phyloP scores from a whole-genome alignment of 2,329 filamentous ascomycete species.

The Alternaria triticimaculans region DNA sequence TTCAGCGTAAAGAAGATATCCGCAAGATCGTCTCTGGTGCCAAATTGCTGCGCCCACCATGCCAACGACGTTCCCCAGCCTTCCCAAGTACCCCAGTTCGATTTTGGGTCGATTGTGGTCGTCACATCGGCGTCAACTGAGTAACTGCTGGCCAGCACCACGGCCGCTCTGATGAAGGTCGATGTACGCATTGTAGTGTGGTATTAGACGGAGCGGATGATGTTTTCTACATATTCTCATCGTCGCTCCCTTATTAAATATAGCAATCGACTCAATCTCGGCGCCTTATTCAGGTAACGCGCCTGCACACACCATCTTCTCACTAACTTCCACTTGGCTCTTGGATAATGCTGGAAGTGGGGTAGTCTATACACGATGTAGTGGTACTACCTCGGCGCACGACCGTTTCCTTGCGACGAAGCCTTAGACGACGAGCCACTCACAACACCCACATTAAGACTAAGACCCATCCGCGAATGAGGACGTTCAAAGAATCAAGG shows the following conservation, averaged over 20 bases:
- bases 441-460: not conserved
- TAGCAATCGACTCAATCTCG: not conserved
- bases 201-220: not conserved
- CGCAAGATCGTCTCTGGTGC: constrained; percentile 10
- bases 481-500: not conserved
- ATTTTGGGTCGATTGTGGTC: constrained; percentile 8
- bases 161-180: not conserved
- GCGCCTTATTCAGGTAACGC: not conserved
- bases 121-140: constrained; percentile 7
- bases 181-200: constrained; percentile 3
- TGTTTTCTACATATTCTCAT: not conserved
- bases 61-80: constrained; percentile 15
- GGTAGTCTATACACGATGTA: not conserved
- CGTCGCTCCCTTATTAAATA: not conserved
- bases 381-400: not conserved
- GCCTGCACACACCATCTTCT: not conserved
- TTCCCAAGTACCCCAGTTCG: constrained; percentile 14
- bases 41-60: constrained; percentile 15
- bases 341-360: not conserved
- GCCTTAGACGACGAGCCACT: not conserved
- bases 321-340: not conserved
- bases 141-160: constrained; percentile 3
- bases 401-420: not conserved
- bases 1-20: constrained; percentile 11
- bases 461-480: not conserved